These are phyloP conservation scores for Gossypium trilobum DNA, from an alignment of 441 rosid genomes.

Conservation along the genomic window DNA sequence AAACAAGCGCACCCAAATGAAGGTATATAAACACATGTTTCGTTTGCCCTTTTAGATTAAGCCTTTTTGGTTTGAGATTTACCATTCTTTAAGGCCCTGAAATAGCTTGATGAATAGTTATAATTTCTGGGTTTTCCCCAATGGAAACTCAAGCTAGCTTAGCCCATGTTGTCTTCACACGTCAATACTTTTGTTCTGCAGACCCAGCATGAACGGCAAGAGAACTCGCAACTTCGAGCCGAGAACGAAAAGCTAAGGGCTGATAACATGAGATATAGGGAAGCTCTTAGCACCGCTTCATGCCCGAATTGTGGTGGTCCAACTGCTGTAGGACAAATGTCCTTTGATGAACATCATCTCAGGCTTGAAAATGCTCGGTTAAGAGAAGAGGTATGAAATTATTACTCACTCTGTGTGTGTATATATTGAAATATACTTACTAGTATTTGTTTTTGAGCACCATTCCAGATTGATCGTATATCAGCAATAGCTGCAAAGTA, in stretches of 20 bases:
- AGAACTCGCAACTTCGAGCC: slow-evolving; percentile 58
- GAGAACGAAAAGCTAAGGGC: slow-evolving; percentile 80
- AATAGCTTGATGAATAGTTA: no score
- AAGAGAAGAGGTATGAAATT: slow-evolving; percentile 63
- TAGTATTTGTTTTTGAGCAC: background rate
- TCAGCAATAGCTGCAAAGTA: slow-evolving; percentile 83
- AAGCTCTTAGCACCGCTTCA: slow-evolving; percentile 72
- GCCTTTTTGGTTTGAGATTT: background rate
- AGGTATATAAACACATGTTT: slow-evolving; percentile 36
- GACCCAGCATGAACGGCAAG: slow-evolving; percentile 84
- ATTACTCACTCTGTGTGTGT: background rate
- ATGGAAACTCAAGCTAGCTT: background rate
- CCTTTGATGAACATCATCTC: slow-evolving; percentile 84
- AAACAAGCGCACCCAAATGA: slow-evolving; percentile 89
- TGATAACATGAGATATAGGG: slow-evolving; percentile 71
- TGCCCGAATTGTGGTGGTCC: slow-evolving; percentile 95
- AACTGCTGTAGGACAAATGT: slow-evolving; percentile 82
- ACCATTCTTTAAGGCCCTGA: background rate
- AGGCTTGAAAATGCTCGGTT: slow-evolving; percentile 74
- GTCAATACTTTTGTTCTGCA: slow-evolving; percentile 10
- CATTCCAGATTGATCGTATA: slow-evolving; percentile 63
- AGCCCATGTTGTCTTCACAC: background rate
- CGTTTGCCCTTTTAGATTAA: background rate
- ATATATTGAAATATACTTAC: background rate
- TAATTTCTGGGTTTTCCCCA: no score